Evolutionary conservation across 202 grass and related monocot species (phyloP), one percentile per base, ranked within the genome.

Genomic region (Musa balbisiana): DNA sequence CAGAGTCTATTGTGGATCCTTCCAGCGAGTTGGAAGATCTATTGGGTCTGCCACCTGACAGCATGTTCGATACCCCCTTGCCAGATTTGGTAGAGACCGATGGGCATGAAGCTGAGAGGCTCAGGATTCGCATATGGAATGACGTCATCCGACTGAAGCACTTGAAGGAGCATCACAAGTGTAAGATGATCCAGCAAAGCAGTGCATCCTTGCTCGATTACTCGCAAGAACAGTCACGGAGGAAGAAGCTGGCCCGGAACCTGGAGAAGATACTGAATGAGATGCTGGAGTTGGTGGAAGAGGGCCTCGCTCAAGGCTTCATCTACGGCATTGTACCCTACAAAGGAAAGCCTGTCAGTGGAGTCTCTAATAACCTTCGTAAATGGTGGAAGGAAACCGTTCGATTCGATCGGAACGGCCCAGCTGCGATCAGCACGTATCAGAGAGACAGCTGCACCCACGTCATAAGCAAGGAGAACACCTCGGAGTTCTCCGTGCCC

Each of bases 331-430:
- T 84, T 25, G 27, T 84, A 29, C 22, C 59, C 16, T 8, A 66
- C 19, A 25, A 79, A 26, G 76, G 71, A 5, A 52, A 50, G 6
- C 65, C 51, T 25, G 3, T 79, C 68, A 60, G 22, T 6, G 70
- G 76, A 23, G 55, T 69, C 15, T 84, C 82, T 16, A 43, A 73
- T 0, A 84, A 68, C 59, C 50, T 84, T 25, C 33, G 69, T 5
- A 24, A 29, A 62, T 84, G 82, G 82, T 84, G 82, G 82, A 62
- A 69, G 8, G 76, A 84, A 51, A 75, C 16, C 17, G 76, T 84
- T 27, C 64, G 55, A 13, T 84, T 84, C 58, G 59, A 69, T 10
- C 8, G 43, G 8, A 74, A 74, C 53, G 82, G 59, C 27, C 43
- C 51, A 0, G 64, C 29, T 50, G 82, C 76, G 23, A 50, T 49